Conservation (phyloP, 306 rosid species). For the Carpinus fangiana region DNA sequence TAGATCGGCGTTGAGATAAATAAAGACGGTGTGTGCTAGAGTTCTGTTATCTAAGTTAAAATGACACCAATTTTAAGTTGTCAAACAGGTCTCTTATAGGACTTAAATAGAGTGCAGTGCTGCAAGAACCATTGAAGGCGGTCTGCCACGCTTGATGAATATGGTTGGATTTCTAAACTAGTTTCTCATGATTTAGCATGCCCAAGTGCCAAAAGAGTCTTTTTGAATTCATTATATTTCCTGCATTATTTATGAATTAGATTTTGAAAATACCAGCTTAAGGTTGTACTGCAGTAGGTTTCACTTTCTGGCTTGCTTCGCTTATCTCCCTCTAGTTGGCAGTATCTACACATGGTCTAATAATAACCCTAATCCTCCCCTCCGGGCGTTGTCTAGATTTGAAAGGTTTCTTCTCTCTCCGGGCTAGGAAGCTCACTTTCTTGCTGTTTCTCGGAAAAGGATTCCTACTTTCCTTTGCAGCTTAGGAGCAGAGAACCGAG, state of each 20-base stretch:
- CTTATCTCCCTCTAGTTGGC: no score
- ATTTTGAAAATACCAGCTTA: background rate
- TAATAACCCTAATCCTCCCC: no score
- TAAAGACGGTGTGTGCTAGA: conserved; percentile 43
- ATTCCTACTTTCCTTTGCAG: no score
- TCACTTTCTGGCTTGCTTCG: no score
- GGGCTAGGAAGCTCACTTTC: no score
- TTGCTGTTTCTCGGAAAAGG: no score
- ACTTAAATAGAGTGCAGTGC: conserved; percentile 34
- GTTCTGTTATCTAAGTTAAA: conserved; percentile 34
- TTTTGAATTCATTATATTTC: background rate
- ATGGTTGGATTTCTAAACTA: conserved; percentile 21
- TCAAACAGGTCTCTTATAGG: conserved; percentile 25
- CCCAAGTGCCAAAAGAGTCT: background rate
- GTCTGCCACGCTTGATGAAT: conserved; percentile 33
- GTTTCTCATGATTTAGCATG: background rate
- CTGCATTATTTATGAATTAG: conserved; percentile 11
- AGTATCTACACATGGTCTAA: no score
- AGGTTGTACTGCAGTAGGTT: background rate
- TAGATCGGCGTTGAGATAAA: conserved; percentile 43
- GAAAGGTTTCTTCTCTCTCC: no score
- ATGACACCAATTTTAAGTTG: conserved; percentile 35
- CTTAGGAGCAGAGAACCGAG: no score
- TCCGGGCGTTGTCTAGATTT: no score
- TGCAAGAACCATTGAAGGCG: conserved; percentile 27